These are phyloP conservation scores for Apiospora koreana DNA, from an alignment of 2,329 filamentous ascomycete genomes.

Conservation along the genomic window DNA sequence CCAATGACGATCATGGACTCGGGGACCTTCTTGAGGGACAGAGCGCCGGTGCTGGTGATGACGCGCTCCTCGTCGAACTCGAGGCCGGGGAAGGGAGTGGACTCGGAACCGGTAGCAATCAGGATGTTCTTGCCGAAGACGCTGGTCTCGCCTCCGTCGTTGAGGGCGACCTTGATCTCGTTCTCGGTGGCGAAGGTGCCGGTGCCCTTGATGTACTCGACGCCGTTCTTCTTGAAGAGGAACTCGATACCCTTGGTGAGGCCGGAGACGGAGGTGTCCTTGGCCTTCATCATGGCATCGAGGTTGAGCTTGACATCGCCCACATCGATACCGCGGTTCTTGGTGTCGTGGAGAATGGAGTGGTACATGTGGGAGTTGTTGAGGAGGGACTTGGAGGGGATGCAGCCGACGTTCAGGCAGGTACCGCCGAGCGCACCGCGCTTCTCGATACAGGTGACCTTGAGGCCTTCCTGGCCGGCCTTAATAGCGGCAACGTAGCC, in stretches of 20 bases:
- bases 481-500: conserved; percentile 99
- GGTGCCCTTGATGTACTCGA: conserved; percentile 95
- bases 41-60: conserved; percentile 92
- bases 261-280: conserved; percentile 84
- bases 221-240: conserved; percentile 98
- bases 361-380: conserved; percentile 99
- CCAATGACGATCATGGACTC: conserved; percentile 98
- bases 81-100: conserved; percentile 93
- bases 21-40: conserved; percentile 85
- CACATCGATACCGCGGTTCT: conserved; percentile 96
- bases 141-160: conserved; percentile 87
- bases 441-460: conserved; percentile 98
- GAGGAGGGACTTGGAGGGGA: conserved; percentile 97
- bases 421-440: conserved; percentile 92
- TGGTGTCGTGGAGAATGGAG: conserved; percentile 94
- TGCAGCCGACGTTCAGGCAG: conserved; percentile 98
- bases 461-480: conserved; percentile 94
- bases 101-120: conserved; percentile 93
- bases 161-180: conserved; percentile 86
- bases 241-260: conserved; percentile 98
- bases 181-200: conserved; percentile 86
- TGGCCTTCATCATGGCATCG: conserved; percentile 95
- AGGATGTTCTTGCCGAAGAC: conserved; percentile 95
- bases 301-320: conserved; percentile 97
- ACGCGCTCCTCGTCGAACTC: conserved; percentile 98